Evolutionary conservation across 345 rosid species (phyloP).

Genomic region (Brassica carinata): DNA sequence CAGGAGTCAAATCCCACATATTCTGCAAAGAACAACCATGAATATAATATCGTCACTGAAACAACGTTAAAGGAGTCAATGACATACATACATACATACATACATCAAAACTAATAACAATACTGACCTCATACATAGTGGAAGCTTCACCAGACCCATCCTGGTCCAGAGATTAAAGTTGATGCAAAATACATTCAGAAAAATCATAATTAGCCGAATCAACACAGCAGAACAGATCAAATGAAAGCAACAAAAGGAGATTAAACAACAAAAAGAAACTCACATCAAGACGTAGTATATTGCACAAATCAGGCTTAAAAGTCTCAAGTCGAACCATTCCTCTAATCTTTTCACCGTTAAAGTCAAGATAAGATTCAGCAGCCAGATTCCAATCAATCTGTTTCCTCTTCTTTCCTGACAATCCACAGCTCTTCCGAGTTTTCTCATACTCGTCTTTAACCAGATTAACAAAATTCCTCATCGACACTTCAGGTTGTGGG

Average conservation of each 20-base stretch:
- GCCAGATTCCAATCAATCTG: slow-evolving; percentile 40
- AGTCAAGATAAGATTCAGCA: slow-evolving; percentile 32
- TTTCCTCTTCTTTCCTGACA: slow-evolving; percentile 13
- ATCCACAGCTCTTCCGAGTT: background rate
- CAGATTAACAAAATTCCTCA: slow-evolving; percentile 38
- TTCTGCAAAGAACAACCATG: slow-evolving; percentile 44
- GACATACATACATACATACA: slow-evolving; percentile 4
- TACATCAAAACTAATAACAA: background rate
- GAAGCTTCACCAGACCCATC: slow-evolving; percentile 51
- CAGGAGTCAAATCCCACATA: slow-evolving; percentile 86
- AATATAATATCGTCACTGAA: slow-evolving; percentile 1
- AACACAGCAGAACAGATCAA: background rate
- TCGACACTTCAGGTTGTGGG: slow-evolving; percentile 26
- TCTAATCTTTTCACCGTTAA: slow-evolving; percentile 32
- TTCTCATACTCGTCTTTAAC: slow-evolving; percentile 40
- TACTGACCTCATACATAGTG: slow-evolving; percentile 51
- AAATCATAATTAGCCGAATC: background rate
- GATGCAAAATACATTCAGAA: too few species aligned
- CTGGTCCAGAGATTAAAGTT: too few species aligned
- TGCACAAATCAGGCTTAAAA: slow-evolving; percentile 46
- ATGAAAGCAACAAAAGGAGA: background rate
- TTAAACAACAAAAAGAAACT: background rate
- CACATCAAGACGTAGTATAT: slow-evolving; percentile 55
- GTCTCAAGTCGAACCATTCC: slow-evolving; percentile 22
- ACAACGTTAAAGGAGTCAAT: background rate